Evolutionary conservation across 192 early-diverging fungal species (phyloP).

Genomic region (Diversispora epigaea): DNA sequence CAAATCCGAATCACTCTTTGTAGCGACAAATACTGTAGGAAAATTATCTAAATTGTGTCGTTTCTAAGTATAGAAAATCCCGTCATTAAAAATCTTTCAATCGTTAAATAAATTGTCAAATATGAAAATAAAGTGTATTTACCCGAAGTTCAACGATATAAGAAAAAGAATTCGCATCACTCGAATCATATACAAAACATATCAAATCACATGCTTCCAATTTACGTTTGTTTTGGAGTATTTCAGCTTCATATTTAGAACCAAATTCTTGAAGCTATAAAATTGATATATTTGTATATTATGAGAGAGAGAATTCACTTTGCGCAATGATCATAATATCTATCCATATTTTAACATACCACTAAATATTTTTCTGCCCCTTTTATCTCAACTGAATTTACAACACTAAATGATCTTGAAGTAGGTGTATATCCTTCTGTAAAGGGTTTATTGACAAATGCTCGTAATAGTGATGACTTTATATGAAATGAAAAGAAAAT

Average conservation of each 20-base stretch:
- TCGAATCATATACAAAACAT: slow-evolving; percentile 94
- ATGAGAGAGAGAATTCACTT: not conserved
- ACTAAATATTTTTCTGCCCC: slow-evolving; percentile 94
- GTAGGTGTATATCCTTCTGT: slow-evolving; percentile 74
- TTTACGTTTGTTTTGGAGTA: slow-evolving; percentile 84
- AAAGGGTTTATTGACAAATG: slow-evolving; percentile 86
- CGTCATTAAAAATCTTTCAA: not conserved
- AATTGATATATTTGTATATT: not conserved
- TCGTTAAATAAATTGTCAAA: not conserved
- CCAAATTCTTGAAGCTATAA: slow-evolving; percentile 89
- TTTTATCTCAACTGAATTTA: slow-evolving; percentile 94
- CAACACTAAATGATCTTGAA: slow-evolving; percentile 72
- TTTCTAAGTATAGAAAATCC: slow-evolving; percentile 48
- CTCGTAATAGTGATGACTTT: slow-evolving; percentile 78
- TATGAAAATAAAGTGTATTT: slow-evolving; percentile 26
- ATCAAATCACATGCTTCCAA: slow-evolving; percentile 89
- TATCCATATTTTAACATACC: slow-evolving; percentile 46
- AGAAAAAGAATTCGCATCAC: slow-evolving; percentile 90
- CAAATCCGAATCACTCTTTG: slow-evolving; percentile 90
- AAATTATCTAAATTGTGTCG: slow-evolving; percentile 81
- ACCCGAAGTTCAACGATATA: slow-evolving; percentile 84
- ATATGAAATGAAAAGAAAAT: not conserved
- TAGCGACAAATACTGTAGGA: slow-evolving; percentile 91
- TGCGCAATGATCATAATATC: slow-evolving; percentile 1
- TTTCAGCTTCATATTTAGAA: slow-evolving; percentile 78